Conservation (phyloP, 495 filamentous ascomycete species). For the Aspergillus asperescens region DNA sequence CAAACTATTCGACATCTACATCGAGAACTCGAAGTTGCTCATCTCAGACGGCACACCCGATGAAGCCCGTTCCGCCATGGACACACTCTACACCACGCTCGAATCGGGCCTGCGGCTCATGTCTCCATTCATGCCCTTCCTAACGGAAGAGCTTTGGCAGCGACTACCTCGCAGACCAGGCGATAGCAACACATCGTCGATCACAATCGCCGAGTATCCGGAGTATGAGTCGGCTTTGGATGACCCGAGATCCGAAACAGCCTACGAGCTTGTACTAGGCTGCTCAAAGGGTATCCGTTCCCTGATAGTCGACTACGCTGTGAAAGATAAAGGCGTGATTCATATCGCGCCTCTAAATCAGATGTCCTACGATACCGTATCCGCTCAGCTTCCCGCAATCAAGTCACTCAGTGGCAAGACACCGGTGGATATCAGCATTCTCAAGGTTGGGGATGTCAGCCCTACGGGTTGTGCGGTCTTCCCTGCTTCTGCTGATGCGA, state of each 20-base stretch:
- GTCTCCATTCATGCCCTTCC: constrained; percentile 76
- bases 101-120: constrained; percentile 62
- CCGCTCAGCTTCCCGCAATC: constrained; percentile 53
- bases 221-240: constrained; percentile 49
- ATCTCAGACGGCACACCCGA: constrained; percentile 53
- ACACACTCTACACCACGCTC: constrained; percentile 63
- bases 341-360: constrained; percentile 56
- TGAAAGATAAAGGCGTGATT: constrained; percentile 52
- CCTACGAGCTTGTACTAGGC: constrained; percentile 61
- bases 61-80: constrained; percentile 55
- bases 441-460: constrained; percentile 43
- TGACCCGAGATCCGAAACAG: constrained; percentile 51
- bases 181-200: constrained; percentile 58
- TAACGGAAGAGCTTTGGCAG: constrained; percentile 77
- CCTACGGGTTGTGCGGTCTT: constrained; percentile 69
- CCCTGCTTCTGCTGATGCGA: constrained; percentile 57
- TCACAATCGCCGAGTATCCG: constrained; percentile 65
- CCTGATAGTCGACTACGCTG: constrained; percentile 50
- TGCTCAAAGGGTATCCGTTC: constrained; percentile 53
- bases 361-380: constrained; percentile 50
- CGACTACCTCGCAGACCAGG: constrained; percentile 59
- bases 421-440: constrained; percentile 47
- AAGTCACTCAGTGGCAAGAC: constrained; percentile 61
- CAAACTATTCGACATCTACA: constrained; percentile 61
- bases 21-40: constrained; percentile 74